These are phyloP conservation scores for Plasmodium gaboni DNA, from an alignment of 169 alveolate genomes.

Conservation along the genomic window DNA sequence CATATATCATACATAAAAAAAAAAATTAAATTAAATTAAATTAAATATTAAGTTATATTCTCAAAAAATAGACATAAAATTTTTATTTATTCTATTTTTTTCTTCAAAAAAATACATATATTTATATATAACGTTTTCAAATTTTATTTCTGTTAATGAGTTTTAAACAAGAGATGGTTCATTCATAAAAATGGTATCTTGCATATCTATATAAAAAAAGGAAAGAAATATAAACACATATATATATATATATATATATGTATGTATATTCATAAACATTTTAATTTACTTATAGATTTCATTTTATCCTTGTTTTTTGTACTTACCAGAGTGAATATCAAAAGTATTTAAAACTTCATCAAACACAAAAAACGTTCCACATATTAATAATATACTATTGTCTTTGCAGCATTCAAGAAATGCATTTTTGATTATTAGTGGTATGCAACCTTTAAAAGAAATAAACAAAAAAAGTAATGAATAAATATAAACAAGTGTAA, in stretches of 20 bases:
- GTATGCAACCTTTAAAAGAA: slow-evolving; percentile 58
- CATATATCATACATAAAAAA: no score
- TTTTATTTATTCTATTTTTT: background rate
- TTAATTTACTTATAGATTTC: background rate
- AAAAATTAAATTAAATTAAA: no score
- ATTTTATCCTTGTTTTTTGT: background rate
- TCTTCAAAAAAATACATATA: background rate
- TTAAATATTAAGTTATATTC: no score
- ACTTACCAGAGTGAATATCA: slow-evolving; percentile 57
- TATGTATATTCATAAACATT: background rate
- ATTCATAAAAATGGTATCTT: slow-evolving; percentile 53
- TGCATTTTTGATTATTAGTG: slow-evolving; percentile 75
- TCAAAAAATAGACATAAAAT: no score
- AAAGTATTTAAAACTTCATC: slow-evolving; percentile 68
- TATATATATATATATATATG: background rate
- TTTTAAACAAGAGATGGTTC: slow-evolving; percentile 32
- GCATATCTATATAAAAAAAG: slow-evolving; percentile 21
- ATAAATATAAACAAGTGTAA: no score
- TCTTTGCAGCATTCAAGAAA: slow-evolving; percentile 78
- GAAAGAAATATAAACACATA: slow-evolving; percentile 3
- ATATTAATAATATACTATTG: slow-evolving; percentile 66
- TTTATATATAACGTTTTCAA: background rate
- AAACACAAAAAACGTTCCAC: slow-evolving; percentile 79
- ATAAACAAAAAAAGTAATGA: background rate
- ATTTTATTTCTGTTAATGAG: background rate